Evolutionary conservation across 2,329 filamentous ascomycete genomes (phyloP).

Genomic region (Dactylella cylindrospora): DNA sequence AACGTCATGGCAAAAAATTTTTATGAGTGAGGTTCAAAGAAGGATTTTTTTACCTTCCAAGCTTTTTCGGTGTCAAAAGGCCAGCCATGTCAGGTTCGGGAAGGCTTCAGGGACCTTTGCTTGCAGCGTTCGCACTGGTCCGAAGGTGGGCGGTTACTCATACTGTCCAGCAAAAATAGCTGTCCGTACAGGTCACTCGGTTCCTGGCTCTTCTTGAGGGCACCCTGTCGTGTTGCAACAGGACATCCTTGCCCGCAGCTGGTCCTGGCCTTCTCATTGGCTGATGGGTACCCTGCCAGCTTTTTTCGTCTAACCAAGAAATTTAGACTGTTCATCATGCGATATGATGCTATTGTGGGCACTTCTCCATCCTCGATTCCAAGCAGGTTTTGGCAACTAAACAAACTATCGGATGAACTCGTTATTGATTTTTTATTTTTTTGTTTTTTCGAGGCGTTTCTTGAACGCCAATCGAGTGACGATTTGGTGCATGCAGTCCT

Average conservation of each 20-base stretch:
- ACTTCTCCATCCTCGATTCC: slow-evolving; percentile 36
- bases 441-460: slow-evolving; percentile 18
- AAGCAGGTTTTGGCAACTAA: slow-evolving; percentile 26
- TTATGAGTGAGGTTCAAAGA: neutral
- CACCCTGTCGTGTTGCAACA: neutral
- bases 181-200: slow-evolving; percentile 36
- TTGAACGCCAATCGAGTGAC: slow-evolving; percentile 34
- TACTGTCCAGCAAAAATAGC: slow-evolving; percentile 41
- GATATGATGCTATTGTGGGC: slow-evolving; percentile 42
- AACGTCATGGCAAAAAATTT: slow-evolving; percentile 16
- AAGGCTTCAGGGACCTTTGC: too few species aligned
- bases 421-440: slow-evolving; percentile 13
- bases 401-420: slow-evolving; percentile 3
- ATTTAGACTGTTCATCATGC: slow-evolving; percentile 41
- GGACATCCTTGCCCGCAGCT: slow-evolving; percentile 12
- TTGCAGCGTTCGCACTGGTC: neutral
- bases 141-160: slow-evolving; percentile 36
- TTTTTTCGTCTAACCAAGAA: slow-evolving; percentile 22
- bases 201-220: slow-evolving; percentile 24
- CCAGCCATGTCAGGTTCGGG: neutral
- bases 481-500: slow-evolving; percentile 32
- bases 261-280: slow-evolving; percentile 21
- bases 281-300: slow-evolving; percentile 15
- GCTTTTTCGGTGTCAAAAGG: slow-evolving; percentile 10
- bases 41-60: neutral